Conservation (phyloP, 2,329 filamentous ascomycete genomes). For the Aureobasidium leucospermi region DNA sequence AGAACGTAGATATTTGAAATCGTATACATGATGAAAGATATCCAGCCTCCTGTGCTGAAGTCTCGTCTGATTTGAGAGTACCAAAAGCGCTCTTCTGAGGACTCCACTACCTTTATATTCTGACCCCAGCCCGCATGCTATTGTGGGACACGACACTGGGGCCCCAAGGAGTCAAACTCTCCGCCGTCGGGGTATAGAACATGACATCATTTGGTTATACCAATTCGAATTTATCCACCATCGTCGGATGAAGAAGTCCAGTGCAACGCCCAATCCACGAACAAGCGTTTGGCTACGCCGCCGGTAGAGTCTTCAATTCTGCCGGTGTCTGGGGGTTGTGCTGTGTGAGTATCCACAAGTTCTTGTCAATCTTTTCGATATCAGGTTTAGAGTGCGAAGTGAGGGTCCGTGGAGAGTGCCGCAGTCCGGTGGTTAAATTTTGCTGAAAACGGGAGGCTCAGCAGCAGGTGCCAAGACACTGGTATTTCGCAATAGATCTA, state of each 20-base stretch:
- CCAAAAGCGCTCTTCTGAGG: background rate
- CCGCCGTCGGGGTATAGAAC: background rate
- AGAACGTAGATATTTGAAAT: constrained; percentile 26
- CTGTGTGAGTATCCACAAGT: background rate
- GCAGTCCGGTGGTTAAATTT: constrained; percentile 2
- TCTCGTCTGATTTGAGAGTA: background rate
- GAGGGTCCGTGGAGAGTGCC: constrained; percentile 3
- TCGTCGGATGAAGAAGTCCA: constrained; percentile 2
- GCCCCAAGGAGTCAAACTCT: background rate
- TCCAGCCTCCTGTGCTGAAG: constrained; percentile 3
- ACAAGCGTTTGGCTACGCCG: background rate
- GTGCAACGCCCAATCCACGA: background rate
- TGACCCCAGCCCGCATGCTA: background rate
- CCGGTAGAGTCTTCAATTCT: constrained; percentile 1
- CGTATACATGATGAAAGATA: constrained; percentile 8
- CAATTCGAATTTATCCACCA: constrained; percentile 4
- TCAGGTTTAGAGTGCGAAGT: constrained; percentile 5
- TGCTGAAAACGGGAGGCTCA: background rate
- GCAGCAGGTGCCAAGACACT: background rate
- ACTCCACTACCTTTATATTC: constrained; percentile 5
- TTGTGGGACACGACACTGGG: constrained; percentile 2
- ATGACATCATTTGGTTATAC: constrained; percentile 2
- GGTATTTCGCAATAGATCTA: background rate
- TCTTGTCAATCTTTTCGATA: constrained; percentile 8
- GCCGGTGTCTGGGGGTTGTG: background rate